A percentile compares a stretch with the other conserved stretches of the same genome.
These are phyloP conservation scores for Pseudopediastrum boryanum DNA, from an alignment of 139 green algal species.

Conservation along the genomic window DNA sequence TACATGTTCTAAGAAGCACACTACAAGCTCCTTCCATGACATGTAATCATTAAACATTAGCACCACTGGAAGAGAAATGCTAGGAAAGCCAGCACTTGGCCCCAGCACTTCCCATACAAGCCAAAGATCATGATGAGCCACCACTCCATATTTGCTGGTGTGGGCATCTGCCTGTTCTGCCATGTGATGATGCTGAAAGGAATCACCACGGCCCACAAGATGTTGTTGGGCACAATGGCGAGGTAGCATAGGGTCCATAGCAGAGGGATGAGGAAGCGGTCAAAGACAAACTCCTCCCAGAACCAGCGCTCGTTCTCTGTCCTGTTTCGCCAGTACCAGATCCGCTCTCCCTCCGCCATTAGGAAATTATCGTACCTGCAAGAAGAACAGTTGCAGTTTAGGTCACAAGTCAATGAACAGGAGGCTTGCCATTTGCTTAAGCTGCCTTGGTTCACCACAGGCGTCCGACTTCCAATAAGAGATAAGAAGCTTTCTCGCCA, in stretches of 20 bases:
- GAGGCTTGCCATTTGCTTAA: too few species aligned
- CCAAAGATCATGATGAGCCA: constrained; percentile 63
- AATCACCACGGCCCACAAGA: constrained; percentile 58
- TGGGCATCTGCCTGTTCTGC: constrained; percentile 44
- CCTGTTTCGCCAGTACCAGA: constrained; percentile 66
- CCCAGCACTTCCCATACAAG: constrained; percentile 49
- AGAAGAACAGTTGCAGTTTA: too few species aligned
- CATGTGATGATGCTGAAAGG: constrained; percentile 51
- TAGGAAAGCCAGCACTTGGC: constrained; percentile 3
- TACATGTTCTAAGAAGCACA: too few species aligned
- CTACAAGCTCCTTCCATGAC: too few species aligned
- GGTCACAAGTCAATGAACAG: too few species aligned
- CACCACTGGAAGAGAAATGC: constrained; percentile 25
- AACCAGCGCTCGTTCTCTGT: constrained; percentile 71
- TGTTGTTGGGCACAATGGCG: constrained; percentile 54
- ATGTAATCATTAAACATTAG: too few species aligned
- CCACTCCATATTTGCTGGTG: constrained; percentile 54
- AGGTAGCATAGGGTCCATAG: constrained; percentile 49
- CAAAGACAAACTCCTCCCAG: constrained; percentile 59
- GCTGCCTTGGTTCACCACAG: too few species aligned
- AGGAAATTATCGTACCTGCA: constrained; percentile 67
- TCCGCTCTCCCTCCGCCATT: constrained; percentile 58
- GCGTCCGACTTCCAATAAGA: too few species aligned
- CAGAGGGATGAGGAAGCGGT: constrained; percentile 46
- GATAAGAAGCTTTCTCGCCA: too few species aligned